phyloP scores from a whole-genome alignment of 1,139 yeast species.

The Taphrina betulina region DNA sequence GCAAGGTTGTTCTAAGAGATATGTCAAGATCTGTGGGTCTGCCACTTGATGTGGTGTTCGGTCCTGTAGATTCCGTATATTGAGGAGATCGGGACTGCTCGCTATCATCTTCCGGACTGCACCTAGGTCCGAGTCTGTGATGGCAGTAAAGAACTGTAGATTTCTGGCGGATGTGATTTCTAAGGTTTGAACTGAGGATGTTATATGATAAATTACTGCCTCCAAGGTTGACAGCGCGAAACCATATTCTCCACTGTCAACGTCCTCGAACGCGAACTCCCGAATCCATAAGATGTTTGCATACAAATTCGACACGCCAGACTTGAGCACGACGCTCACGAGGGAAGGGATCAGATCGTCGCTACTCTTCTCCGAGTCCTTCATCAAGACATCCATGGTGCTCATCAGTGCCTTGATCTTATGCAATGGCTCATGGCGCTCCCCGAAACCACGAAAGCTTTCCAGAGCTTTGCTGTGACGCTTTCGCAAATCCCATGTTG shows the following conservation, averaged over 20 bases:
- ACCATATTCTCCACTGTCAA: conserved; percentile 56
- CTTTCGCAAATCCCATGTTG: conserved; percentile 17
- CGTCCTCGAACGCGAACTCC: conserved; percentile 55
- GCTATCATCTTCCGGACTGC: conserved; percentile 33
- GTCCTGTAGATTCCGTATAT: conserved; percentile 28
- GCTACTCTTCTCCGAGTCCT: conserved; percentile 19
- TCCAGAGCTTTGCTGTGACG: conserved; percentile 19
- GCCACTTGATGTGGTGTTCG: conserved; percentile 22
- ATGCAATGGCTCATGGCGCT: conserved; percentile 17
- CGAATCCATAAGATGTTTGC: conserved; percentile 67
- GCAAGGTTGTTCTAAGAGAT: conserved; percentile 10
- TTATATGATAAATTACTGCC: conserved; percentile 69
- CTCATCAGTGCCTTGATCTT: conserved; percentile 22
- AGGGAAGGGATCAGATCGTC: conserved; percentile 33
- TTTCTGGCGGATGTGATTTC: conserved; percentile 52
- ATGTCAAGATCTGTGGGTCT: not conserved
- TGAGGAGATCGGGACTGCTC: conserved; percentile 34
- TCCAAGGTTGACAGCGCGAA: conserved; percentile 76
- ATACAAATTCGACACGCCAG: conserved; percentile 48
- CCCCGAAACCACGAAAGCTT: conserved; percentile 11
- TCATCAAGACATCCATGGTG: conserved; percentile 26
- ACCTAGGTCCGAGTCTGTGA: conserved; percentile 42
- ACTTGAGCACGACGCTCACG: conserved; percentile 23
- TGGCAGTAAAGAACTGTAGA: conserved; percentile 55
- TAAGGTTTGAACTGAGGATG: conserved; percentile 50